phyloP scores from a whole-genome alignment of 2,329 filamentous ascomycete genomes.

The Penicillium thymicola region DNA sequence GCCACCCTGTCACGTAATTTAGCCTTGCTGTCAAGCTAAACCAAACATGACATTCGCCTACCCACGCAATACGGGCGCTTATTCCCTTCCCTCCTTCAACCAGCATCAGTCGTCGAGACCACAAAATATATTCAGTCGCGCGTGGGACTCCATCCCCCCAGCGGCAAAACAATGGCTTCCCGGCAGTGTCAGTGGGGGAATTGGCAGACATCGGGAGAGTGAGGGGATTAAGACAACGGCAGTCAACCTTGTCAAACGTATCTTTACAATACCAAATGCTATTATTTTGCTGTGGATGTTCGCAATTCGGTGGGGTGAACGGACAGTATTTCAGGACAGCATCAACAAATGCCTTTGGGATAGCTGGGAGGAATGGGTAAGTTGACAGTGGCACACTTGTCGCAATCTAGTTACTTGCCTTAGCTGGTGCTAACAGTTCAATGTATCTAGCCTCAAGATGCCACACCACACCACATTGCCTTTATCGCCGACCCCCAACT shows the following conservation, averaged over 20 bases:
- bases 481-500: conserved; percentile 89
- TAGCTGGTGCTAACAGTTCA: conserved; percentile 3
- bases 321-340: conserved; percentile 68
- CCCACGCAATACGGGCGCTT: conserved; percentile 23
- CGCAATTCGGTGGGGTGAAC: conserved; percentile 79
- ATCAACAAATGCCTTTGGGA: conserved; percentile 75
- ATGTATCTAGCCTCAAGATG: conserved; percentile 62
- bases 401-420: not conserved
- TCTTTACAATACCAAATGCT: conserved; percentile 56
- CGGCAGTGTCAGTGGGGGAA: conserved; percentile 9
- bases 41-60: conserved; percentile 37
- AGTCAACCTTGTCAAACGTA: conserved; percentile 10
- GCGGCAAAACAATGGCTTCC: conserved; percentile 24
- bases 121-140: conserved; percentile 9
- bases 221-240: conserved; percentile 17
- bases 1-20: conserved; percentile 5
- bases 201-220: conserved; percentile 8
- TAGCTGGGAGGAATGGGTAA: conserved; percentile 89
- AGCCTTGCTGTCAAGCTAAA: conserved; percentile 12
- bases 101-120: conserved; percentile 12
- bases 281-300: conserved; percentile 72
- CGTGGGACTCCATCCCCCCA: conserved; percentile 20
- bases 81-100: conserved; percentile 26
- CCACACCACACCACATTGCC: conserved; percentile 77
- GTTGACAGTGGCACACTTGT: conserved; percentile 16